phyloP scores from a whole-genome alignment of 805 yeast genomes.

The Ogataea methylovora region DNA sequence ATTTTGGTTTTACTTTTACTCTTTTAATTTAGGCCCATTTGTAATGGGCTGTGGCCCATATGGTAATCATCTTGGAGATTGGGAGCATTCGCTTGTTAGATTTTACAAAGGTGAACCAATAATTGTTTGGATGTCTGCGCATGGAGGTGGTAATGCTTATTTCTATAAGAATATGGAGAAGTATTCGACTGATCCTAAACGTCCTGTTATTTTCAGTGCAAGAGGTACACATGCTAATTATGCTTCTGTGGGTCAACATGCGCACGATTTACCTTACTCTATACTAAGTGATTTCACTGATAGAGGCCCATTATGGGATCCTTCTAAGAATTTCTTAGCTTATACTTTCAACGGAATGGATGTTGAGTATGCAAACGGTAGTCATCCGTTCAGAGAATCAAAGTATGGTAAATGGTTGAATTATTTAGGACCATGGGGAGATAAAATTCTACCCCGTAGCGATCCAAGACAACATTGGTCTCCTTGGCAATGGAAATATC shows the following conservation, averaged over 20 bases:
- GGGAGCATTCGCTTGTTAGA: constrained; percentile 92
- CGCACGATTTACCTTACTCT: constrained; percentile 91
- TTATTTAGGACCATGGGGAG: constrained; percentile 88
- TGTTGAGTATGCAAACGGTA: constrained; percentile 40
- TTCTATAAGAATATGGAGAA: constrained; percentile 70
- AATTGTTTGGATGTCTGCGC: constrained; percentile 94
- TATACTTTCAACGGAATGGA: constrained; percentile 65
- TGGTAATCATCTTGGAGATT: constrained; percentile 96
- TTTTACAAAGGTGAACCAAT: constrained; percentile 76
- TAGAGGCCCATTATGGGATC: constrained; percentile 94
- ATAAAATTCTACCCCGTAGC: constrained; percentile 49
- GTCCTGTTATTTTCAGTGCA: constrained; percentile 83
- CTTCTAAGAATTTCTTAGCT: constrained; percentile 70
- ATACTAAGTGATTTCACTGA: constrained; percentile 91
- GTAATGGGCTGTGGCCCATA: constrained; percentile 98
- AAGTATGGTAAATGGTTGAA: constrained; percentile 69
- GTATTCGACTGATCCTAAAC: constrained; percentile 31
- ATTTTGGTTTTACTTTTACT: constrained; percentile 92
- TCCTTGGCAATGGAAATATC: constrained; percentile 82
- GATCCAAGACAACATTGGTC: constrained; percentile 85
- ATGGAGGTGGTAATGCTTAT: constrained; percentile 94
- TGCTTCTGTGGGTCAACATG: constrained; percentile 91
- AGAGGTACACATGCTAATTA: constrained; percentile 97
- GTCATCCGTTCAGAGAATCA: constrained; percentile 44
- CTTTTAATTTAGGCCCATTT: constrained; percentile 91